These are phyloP conservation scores for Stevia rebaudiana DNA, from an alignment of 140 eudicot genomes.

Conservation along the genomic window DNA sequence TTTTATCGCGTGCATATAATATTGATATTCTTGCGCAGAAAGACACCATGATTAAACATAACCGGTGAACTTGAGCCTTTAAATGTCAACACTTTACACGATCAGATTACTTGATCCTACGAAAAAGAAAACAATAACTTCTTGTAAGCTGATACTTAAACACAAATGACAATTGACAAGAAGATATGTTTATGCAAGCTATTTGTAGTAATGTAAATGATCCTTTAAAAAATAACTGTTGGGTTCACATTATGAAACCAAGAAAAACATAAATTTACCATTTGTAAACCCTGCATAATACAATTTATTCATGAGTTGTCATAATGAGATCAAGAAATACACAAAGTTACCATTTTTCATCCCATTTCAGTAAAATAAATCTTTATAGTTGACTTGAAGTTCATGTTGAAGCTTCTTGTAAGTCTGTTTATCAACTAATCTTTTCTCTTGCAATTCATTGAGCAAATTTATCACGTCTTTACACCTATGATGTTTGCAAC, in stretches of 20 bases:
- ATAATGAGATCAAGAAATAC: background rate
- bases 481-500: slow-evolving; percentile 33
- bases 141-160: background rate
- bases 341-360: slow-evolving; percentile 10
- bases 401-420: slow-evolving; percentile 48
- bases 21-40: background rate
- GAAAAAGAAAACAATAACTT: background rate
- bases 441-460: slow-evolving; percentile 46
- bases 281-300: background rate
- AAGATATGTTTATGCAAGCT: background rate
- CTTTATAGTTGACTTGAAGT: slow-evolving; percentile 36
- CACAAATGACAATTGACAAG: background rate
- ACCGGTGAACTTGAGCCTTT: background rate
- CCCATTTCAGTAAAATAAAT: slow-evolving; percentile 7
- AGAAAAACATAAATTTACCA: background rate
- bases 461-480: slow-evolving; percentile 55
- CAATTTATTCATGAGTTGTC: background rate
- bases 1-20: no score
- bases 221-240: background rate
- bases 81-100: background rate
- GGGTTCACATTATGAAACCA: background rate
- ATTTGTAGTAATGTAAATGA: background rate
- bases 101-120: background rate
- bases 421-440: slow-evolving; percentile 35
- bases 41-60: background rate